phyloP scores from a whole-genome alignment of 176 grass and related monocot genomes.

The Avena atlantica region DNA sequence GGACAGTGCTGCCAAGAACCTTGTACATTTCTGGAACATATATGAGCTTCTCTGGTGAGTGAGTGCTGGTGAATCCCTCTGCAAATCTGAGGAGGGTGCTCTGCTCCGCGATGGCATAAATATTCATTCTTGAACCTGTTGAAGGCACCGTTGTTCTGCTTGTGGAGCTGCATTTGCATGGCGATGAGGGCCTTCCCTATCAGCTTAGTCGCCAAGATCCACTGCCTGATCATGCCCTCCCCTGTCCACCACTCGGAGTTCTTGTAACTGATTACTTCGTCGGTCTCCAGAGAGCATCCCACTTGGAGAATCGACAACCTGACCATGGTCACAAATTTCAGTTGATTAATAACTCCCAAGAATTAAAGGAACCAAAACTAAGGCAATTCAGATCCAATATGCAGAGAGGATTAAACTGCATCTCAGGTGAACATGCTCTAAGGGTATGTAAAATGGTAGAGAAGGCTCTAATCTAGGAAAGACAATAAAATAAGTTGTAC shows the following conservation, averaged over 20 bases:
- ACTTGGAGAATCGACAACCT: conserved; percentile 37
- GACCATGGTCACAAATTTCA: not conserved
- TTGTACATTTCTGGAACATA: conserved; percentile 31
- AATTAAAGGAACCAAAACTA: not conserved
- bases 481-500: too few species aligned
- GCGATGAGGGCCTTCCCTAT: conserved; percentile 17
- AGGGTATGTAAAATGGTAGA: too few species aligned
- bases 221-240: conserved; percentile 43
- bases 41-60: conserved; percentile 37
- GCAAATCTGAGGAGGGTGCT: conserved; percentile 39
- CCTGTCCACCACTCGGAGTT: conserved; percentile 40
- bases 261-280: conserved; percentile 18
- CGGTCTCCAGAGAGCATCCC: not conserved
- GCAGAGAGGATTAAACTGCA: not conserved
- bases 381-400: conserved; percentile 6
- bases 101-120: conserved; percentile 29
- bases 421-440: not conserved
- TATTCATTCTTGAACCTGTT: conserved; percentile 45
- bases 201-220: conserved; percentile 41
- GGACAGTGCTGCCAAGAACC: not conserved
- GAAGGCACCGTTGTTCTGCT: conserved; percentile 25
- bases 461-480: too few species aligned
- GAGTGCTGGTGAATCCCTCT: conserved; percentile 4
- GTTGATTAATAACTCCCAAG: not conserved
- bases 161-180: conserved; percentile 44